phyloP scores from a whole-genome alignment of 352 stramenopile species.

The Peronosclerospora sorghi region DNA sequence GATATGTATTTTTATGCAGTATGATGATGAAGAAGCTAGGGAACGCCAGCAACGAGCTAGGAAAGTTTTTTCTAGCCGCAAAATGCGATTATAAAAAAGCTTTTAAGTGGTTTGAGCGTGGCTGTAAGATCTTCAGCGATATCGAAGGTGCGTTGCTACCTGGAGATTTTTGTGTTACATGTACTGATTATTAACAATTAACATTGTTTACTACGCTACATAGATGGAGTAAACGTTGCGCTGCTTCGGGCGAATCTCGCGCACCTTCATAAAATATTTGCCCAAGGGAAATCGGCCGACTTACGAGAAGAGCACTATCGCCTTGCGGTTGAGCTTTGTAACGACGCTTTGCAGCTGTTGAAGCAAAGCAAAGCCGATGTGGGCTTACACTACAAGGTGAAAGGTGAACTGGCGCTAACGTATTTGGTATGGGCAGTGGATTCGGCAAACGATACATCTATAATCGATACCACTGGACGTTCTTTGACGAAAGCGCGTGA shows the following conservation, averaged over 20 bases:
- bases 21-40: constrained; percentile 80
- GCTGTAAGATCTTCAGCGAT: constrained; percentile 66
- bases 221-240: constrained; percentile 73
- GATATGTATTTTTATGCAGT: constrained; percentile 19
- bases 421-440: constrained; percentile 77
- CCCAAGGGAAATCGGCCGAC: constrained; percentile 29
- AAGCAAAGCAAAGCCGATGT: constrained; percentile 58
- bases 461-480: background rate
- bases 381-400: constrained; percentile 58
- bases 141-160: constrained; percentile 48
- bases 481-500: constrained; percentile 23
- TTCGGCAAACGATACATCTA: constrained; percentile 23
- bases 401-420: constrained; percentile 68
- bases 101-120: constrained; percentile 70
- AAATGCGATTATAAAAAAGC: constrained; percentile 40
- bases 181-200: background rate
- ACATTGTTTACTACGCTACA: background rate
- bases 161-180: background rate
- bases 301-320: constrained; percentile 45
- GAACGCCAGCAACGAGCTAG: constrained; percentile 77
- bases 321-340: constrained; percentile 49
- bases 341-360: constrained; percentile 44
- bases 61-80: constrained; percentile 49
- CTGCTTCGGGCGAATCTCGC: constrained; percentile 70
- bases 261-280: constrained; percentile 79